Evolutionary conservation across 2,329 filamentous ascomycete species (phyloP).

Genomic region (Phyllosticta capitalensis): DNA sequence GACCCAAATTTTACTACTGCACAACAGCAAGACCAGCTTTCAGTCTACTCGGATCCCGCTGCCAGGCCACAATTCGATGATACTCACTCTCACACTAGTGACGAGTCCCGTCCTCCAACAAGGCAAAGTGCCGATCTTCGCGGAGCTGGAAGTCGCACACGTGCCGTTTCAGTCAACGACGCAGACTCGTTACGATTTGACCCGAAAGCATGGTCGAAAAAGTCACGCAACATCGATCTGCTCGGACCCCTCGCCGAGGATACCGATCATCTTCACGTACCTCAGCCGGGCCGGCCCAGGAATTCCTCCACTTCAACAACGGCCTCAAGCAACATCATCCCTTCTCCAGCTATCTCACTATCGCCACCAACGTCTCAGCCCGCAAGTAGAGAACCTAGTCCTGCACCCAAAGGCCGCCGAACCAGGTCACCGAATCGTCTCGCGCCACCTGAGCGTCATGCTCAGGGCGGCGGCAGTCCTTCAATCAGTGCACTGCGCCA

Average conservation of each 20-base stretch:
- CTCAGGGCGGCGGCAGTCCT: neutral
- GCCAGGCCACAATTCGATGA: constrained; percentile 28
- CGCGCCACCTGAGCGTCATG: constrained; percentile 29
- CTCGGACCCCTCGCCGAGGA: constrained; percentile 25
- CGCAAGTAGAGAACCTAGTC: constrained; percentile 21
- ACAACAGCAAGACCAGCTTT: constrained; percentile 38
- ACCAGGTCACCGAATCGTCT: constrained; percentile 20
- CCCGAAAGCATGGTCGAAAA: constrained; percentile 18
- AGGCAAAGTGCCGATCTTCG: constrained; percentile 24
- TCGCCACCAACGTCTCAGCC: constrained; percentile 29
- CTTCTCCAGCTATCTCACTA: constrained; percentile 29
- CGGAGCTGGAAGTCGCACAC: constrained; percentile 23
- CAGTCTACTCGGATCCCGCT: constrained; percentile 40
- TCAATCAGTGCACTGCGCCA: neutral
- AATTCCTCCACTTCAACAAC: constrained; percentile 1
- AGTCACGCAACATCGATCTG: constrained; percentile 17
- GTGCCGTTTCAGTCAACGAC: constrained; percentile 54
- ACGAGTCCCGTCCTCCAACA: constrained; percentile 12
- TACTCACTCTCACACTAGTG: constrained; percentile 16
- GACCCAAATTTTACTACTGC: constrained; percentile 41
- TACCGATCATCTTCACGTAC: constrained; percentile 3
- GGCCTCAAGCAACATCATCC: constrained; percentile 6
- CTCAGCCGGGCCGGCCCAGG: neutral
- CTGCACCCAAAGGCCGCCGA: constrained; percentile 16
- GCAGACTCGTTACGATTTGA: constrained; percentile 39